phyloP scores from a whole-genome alignment of 2,329 filamentous ascomycete species.

The Didymosphaeria variabile region DNA sequence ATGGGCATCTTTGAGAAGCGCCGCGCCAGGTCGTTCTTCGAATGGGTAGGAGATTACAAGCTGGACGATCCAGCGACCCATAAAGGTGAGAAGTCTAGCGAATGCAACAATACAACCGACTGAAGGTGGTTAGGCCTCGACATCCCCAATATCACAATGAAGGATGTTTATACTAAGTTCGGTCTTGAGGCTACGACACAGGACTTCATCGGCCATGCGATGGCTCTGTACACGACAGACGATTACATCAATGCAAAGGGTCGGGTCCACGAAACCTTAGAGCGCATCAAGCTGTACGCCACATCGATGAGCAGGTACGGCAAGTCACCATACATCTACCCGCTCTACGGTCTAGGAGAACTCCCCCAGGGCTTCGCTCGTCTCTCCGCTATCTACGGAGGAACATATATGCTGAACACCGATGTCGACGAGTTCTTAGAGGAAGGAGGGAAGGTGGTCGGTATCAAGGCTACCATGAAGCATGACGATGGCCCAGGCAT shows the following conservation, averaged over 20 bases:
- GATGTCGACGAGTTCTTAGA: constrained; percentile 89
- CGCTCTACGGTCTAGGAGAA: constrained; percentile 95
- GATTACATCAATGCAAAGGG: constrained; percentile 80
- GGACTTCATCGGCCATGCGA: constrained; percentile 97
- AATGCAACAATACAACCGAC: neutral
- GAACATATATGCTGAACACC: constrained; percentile 99
- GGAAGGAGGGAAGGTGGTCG: constrained; percentile 83
- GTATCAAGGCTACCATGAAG: constrained; percentile 97
- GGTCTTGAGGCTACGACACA: constrained; percentile 87
- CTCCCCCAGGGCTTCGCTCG: constrained; percentile 97
- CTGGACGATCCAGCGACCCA: constrained; percentile 82
- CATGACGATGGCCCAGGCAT: constrained; percentile 78
- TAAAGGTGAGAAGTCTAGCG: constrained; percentile 71
- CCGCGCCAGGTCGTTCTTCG: constrained; percentile 93
- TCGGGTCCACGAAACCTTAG: constrained; percentile 81
- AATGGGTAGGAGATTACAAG: constrained; percentile 92
- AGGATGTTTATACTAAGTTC: constrained; percentile 99
- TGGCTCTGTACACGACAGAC: constrained; percentile 94
- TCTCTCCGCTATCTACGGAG: constrained; percentile 96
- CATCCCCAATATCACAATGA: constrained; percentile 84
- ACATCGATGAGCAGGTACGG: constrained; percentile 98
- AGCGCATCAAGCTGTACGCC: constrained; percentile 94
- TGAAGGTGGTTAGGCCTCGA: constrained; percentile 69
- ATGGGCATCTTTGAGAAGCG: constrained; percentile 99
- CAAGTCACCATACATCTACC: constrained; percentile 99